Evolutionary conservation across 208 protist species (phyloP).

Genomic region (Porcisia deanei): DNA sequence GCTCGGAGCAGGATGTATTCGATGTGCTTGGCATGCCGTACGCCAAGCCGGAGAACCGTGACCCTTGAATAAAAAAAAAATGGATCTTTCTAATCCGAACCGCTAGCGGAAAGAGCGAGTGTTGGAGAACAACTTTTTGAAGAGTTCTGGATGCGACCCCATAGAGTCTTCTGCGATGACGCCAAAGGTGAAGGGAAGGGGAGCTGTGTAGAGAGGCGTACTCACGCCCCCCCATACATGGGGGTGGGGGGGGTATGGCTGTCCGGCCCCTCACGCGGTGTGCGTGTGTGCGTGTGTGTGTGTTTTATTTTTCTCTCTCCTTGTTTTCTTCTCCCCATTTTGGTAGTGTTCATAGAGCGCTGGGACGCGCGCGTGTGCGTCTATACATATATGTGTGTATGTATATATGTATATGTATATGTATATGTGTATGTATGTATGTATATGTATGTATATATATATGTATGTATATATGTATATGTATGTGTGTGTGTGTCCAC

Average conservation of each 20-base stretch:
- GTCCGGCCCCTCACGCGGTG: not conserved
- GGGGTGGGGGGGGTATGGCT: too few species aligned
- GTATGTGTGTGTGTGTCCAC: too few species aligned
- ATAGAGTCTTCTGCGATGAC: not conserved
- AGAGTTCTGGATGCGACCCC: not conserved
- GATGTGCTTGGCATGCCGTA: slow-evolving; percentile 87
- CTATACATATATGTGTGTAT: too few species aligned
- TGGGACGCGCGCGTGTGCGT: too few species aligned
- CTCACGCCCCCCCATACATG: too few species aligned
- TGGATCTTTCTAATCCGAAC: too few species aligned
- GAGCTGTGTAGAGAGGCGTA: not conserved
- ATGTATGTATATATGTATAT: not conserved
- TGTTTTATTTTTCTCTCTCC: too few species aligned
- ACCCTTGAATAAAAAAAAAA: slow-evolving; percentile 31
- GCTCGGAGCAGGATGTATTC: slow-evolving; percentile 85
- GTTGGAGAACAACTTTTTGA: not conserved
- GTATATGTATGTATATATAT: not conserved
- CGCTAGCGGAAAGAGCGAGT: too few species aligned
- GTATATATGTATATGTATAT: too few species aligned
- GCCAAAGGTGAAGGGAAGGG: not conserved
- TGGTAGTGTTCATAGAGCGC: too few species aligned
- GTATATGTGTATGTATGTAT: not conserved
- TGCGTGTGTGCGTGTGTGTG: slow-evolving; percentile 1
- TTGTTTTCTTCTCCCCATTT: too few species aligned
- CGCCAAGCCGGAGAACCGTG: slow-evolving; percentile 84